These are phyloP conservation scores for Phaffia tasmanica DNA, from an alignment of 768 basidiomycete species.

Conservation along the genomic window DNA sequence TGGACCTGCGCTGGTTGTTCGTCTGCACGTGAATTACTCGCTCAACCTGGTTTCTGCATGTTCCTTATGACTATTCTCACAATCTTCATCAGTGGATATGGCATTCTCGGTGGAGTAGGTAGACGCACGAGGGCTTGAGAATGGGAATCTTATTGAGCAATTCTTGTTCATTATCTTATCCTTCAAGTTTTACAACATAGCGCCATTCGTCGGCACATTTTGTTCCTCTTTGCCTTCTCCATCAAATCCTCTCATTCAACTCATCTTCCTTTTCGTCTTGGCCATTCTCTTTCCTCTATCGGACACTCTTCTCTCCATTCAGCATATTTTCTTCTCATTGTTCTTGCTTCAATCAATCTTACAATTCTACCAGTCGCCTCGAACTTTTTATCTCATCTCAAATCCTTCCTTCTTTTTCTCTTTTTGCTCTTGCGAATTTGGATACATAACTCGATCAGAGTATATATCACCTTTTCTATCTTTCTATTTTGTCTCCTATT, in stretches of 20 bases:
- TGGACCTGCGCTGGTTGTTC: slow-evolving; percentile 26
- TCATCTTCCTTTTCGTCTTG: not conserved
- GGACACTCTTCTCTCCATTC: not conserved
- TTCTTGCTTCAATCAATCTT: not conserved
- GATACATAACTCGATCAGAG: not conserved
- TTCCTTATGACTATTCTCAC: slow-evolving; percentile 10
- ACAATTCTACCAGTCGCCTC: not conserved
- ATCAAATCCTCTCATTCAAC: not conserved
- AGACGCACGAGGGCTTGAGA: not conserved
- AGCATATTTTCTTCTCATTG: not conserved
- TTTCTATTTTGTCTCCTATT: not conserved
- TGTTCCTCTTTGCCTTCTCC: not conserved
- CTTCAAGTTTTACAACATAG: not conserved
- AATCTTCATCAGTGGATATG: slow-evolving; percentile 19
- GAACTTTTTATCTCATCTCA: not conserved
- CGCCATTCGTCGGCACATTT: not conserved
- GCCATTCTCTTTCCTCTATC: not conserved
- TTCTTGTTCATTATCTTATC: not conserved
- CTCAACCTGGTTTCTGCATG: slow-evolving; percentile 4
- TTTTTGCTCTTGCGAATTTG: not conserved
- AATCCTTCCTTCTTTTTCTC: not conserved
- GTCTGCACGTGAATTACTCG: slow-evolving; percentile 1
- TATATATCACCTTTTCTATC: not conserved
- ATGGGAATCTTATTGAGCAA: not conserved
- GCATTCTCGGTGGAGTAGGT: slow-evolving; percentile 8